phyloP scores from a whole-genome alignment of 2,329 filamentous ascomycete species.

The Colletotrichum sp. region DNA sequence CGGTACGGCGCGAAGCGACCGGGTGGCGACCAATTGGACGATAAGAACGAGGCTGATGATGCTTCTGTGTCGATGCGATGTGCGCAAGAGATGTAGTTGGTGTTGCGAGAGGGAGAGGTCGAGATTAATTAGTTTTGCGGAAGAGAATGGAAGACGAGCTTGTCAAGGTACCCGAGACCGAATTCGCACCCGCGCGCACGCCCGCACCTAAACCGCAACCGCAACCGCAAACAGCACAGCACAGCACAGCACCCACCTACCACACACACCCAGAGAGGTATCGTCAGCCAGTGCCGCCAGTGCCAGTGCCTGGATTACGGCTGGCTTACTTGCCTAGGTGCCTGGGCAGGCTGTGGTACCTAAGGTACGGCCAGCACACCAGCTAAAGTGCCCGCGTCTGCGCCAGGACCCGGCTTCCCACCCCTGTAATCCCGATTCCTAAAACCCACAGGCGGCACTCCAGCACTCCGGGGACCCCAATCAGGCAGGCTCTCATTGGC shows the following conservation, averaged over 20 bases:
- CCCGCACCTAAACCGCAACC: background rate
- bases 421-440: background rate
- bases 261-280: background rate
- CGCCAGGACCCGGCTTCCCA: background rate
- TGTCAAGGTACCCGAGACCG: conserved; percentile 18
- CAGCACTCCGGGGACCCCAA: background rate
- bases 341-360: background rate
- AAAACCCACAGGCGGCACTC: background rate
- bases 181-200: background rate
- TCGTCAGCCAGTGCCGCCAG: background rate
- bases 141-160: background rate
- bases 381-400: background rate
- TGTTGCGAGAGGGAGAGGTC: background rate
- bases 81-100: background rate
- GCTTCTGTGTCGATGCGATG: background rate
- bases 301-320: background rate
- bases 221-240: background rate
- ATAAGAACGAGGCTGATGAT: background rate
- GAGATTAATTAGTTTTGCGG: background rate
- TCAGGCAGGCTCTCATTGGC: background rate
- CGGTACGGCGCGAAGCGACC: background rate
- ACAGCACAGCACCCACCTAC: background rate
- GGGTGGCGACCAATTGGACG: background rate
- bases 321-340: background rate
- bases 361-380: background rate